These are phyloP conservation scores for Rhodotorula sphaerocarpa DNA, from an alignment of 768 basidiomycete species.

Conservation along the genomic window DNA sequence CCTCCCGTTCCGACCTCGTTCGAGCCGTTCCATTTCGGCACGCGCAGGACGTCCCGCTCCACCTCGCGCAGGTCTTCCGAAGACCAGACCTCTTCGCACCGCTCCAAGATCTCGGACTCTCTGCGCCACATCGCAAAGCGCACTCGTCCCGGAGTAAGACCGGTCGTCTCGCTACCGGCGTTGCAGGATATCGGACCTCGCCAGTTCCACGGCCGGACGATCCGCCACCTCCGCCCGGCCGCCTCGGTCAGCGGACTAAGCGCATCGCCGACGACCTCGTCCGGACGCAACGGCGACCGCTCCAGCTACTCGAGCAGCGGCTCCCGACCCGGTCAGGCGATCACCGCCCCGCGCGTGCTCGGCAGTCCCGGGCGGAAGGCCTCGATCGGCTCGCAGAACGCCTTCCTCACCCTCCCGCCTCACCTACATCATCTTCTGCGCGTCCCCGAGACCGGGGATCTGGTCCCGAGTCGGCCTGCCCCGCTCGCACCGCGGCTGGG, in stretches of 20 bases:
- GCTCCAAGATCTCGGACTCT: no score
- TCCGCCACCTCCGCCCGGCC: conserved; percentile 14
- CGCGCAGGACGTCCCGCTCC: no score
- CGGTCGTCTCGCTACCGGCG: no score
- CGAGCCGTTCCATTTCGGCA: conserved; percentile 13
- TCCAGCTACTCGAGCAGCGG: no score
- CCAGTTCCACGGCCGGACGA: conserved; percentile 16
- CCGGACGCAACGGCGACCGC: no score
- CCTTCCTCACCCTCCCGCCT: conserved; percentile 30
- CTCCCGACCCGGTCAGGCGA: conserved; percentile 15
- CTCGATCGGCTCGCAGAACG: conserved; percentile 14
- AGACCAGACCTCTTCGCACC: no score
- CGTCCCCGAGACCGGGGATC: neutral
- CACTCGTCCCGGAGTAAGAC: no score
- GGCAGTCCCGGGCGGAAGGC: neutral
- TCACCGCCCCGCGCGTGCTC: neutral
- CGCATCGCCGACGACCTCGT: no score
- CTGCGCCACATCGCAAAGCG: no score
- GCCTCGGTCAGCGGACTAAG: conserved; percentile 10
- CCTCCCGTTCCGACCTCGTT: conserved; percentile 24
- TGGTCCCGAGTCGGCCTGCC: no score
- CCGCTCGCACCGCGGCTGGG: no score
- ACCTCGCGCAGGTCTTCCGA: no score
- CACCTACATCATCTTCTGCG: conserved; percentile 32
- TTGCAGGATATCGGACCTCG: neutral